Percentiles rank a stretch among this genome's conserved stretches.
These are phyloP conservation scores for Albophoma yamanashiensis DNA, from an alignment of 2,329 filamentous ascomycete genomes.

Conservation along the genomic window DNA sequence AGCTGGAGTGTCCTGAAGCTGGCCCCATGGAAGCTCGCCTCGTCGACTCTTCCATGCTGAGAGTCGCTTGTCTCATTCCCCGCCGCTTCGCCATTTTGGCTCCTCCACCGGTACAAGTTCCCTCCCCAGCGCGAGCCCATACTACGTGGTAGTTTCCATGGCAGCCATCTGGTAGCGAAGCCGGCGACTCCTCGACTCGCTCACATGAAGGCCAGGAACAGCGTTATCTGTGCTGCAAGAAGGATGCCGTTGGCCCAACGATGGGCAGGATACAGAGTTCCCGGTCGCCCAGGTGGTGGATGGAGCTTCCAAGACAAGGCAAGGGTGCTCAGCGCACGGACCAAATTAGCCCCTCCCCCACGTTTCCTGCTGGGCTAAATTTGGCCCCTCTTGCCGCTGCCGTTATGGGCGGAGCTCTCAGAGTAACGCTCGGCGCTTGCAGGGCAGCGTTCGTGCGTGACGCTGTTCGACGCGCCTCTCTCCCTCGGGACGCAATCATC, in stretches of 20 bases:
- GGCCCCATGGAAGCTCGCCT: background rate
- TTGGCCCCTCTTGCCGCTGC: background rate
- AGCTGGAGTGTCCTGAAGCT: background rate
- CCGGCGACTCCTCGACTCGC: background rate
- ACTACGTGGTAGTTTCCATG: background rate
- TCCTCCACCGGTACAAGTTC: background rate
- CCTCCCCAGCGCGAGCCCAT: background rate
- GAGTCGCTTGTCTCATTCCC: background rate
- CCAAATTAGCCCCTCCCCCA: slow-evolving; percentile 7
- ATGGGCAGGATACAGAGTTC: background rate
- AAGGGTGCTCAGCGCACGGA: background rate
- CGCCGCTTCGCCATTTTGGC: too few relatives aligned
- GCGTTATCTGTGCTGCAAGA: background rate
- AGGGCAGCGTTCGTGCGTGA: background rate
- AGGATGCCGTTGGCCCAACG: background rate
- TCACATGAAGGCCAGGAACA: background rate
- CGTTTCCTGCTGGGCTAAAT: slow-evolving; percentile 7
- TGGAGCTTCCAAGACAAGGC: background rate
- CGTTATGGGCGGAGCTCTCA: background rate
- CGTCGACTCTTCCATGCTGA: background rate
- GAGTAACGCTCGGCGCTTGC: background rate
- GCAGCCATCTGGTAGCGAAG: background rate
- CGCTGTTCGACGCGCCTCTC: background rate
- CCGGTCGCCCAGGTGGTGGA: background rate
- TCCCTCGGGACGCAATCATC: background rate